Conservation (phyloP, 176 grass and related monocot genomes). For the Metroxylon sagu region DNA sequence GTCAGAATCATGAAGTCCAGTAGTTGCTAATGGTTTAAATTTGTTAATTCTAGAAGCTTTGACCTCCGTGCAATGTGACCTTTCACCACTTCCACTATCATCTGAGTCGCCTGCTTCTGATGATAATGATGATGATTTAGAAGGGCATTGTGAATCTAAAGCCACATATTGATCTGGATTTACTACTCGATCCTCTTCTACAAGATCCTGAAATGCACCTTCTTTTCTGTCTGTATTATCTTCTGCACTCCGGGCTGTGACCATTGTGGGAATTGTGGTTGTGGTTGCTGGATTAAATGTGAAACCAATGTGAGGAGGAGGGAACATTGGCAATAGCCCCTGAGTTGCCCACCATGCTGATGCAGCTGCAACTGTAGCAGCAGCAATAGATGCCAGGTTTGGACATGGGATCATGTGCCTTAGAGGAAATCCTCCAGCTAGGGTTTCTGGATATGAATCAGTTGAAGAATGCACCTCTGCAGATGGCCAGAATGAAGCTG, state of each 20-base stretch:
- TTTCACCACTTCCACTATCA: neutral
- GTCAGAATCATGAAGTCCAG: neutral
- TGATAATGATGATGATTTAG: neutral
- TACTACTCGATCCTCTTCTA: neutral
- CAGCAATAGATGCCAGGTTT: slow-evolving; percentile 3
- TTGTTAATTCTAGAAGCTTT: neutral
- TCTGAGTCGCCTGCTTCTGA: neutral
- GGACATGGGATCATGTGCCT: neutral
- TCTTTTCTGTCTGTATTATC: neutral
- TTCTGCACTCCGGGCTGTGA: neutral
- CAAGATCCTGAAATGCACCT: neutral
- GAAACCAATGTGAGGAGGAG: neutral
- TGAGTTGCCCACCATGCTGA: slow-evolving; percentile 18
- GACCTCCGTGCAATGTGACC: neutral
- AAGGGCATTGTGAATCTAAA: neutral
- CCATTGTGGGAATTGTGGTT: neutral
- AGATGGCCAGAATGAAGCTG: slow-evolving; percentile 11
- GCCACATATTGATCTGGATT: no score
- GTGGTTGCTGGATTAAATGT: neutral
- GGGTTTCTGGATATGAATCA: neutral
- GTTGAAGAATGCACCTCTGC: no score
- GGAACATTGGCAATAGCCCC: neutral
- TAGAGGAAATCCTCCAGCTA: no score
- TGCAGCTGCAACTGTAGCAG: slow-evolving; percentile 19
- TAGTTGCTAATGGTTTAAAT: neutral